Percentiles rank a stretch among this genome's conserved stretches.
These are phyloP conservation scores for Rutidosis leptorrhynchoides DNA, from an alignment of 129 eudicot genomes.

Conservation along the genomic window DNA sequence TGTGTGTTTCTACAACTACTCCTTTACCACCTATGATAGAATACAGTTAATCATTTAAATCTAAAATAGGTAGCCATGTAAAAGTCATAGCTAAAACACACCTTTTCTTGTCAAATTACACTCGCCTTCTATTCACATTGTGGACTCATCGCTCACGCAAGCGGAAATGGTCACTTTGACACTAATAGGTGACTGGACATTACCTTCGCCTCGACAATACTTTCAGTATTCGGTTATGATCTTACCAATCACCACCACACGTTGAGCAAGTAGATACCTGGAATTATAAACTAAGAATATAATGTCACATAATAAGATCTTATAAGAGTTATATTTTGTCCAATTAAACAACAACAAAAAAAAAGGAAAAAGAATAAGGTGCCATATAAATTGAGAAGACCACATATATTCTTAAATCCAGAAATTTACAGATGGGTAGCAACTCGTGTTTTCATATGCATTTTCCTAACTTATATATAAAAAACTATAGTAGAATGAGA, in stretches of 20 bases:
- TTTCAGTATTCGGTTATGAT: conserved; percentile 57
- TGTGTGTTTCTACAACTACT: too few relatives aligned
- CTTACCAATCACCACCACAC: conserved; percentile 82
- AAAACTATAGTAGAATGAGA: too few relatives aligned
- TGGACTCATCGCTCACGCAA: conserved; percentile 70
- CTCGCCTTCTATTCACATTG: conserved; percentile 72
- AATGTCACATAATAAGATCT: not conserved
- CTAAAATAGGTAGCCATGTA: conserved; percentile 7
- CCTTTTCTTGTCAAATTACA: conserved; percentile 71
- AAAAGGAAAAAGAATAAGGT: not conserved
- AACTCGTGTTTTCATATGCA: too few relatives aligned
- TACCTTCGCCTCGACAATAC: conserved; percentile 70
- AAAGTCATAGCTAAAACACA: conserved; percentile 16
- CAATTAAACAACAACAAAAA: not conserved
- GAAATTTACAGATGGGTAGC: too few relatives aligned
- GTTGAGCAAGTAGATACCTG: conserved; percentile 77
- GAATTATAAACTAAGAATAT: not conserved
- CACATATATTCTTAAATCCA: not conserved
- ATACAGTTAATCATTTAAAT: too few relatives aligned
- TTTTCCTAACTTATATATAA: too few relatives aligned
- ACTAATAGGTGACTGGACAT: conserved; percentile 41
- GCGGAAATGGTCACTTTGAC: conserved; percentile 69
- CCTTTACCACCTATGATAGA: too few relatives aligned
- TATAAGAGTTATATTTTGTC: too few relatives aligned
- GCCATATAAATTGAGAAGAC: not conserved